A percentile compares a stretch with the other conserved stretches of the same genome.
phyloP scores from a whole-genome alignment of 345 rosid species.

The Hibiscus tridactylites region DNA sequence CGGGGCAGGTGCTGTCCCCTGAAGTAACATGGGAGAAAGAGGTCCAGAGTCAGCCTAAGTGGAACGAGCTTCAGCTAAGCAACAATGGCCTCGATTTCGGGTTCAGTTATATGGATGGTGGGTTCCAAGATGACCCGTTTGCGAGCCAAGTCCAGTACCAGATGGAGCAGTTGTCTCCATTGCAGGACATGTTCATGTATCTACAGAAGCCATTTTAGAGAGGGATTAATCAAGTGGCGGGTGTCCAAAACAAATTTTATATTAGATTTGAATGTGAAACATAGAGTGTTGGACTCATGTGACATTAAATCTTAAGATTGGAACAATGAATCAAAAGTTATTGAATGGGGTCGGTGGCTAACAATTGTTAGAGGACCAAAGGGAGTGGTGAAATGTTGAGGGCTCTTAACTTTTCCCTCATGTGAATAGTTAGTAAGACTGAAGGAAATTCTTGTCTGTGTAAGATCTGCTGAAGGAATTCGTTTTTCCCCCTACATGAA shows the following conservation, averaged over 20 bases:
- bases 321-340: not conserved
- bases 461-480: slow-evolving; percentile 3
- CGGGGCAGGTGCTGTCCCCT: slow-evolving; percentile 42
- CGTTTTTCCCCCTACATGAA: not conserved
- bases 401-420: too few relatives aligned
- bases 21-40: slow-evolving; percentile 31
- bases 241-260: not conserved
- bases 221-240: not conserved
- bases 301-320: not conserved
- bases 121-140: slow-evolving; percentile 36
- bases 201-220: not conserved
- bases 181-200: slow-evolving; percentile 10
- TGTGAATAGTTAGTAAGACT: slow-evolving; percentile 12
- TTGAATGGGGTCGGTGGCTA: not conserved
- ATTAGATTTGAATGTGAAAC: not conserved
- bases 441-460: slow-evolving; percentile 15
- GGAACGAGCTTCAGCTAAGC: slow-evolving; percentile 15
- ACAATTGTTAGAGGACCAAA: not conserved
- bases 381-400: not conserved
- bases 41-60: slow-evolving; percentile 42
- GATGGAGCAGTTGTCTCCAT: slow-evolving; percentile 12
- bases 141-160: slow-evolving; percentile 16
- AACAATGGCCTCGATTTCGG: slow-evolving; percentile 21
- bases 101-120: slow-evolving; percentile 18
- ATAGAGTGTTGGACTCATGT: not conserved